phyloP scores from a whole-genome alignment of 1,284 basidiomycete species.

The Quambalaria eucalypti region DNA sequence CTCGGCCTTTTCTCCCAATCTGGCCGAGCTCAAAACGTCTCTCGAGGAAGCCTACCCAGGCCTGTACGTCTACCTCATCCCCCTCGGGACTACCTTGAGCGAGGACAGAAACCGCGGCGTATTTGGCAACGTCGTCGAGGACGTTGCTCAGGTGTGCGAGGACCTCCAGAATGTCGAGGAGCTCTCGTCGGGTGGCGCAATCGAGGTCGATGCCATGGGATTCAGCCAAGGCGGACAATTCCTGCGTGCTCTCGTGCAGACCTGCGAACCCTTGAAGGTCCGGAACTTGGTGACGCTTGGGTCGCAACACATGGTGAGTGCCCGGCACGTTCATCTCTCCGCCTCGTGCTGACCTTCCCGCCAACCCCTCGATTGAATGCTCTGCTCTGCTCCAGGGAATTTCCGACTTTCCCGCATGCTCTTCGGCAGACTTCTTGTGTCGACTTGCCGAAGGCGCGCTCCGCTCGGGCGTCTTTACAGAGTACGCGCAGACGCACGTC shows the following conservation, averaged over 20 bases:
- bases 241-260: constrained; percentile 77
- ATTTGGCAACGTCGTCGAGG: constrained; percentile 69
- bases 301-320: constrained; percentile 34
- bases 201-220: constrained; percentile 45
- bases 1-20: constrained; percentile 50
- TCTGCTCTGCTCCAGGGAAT: constrained; percentile 52
- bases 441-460: constrained; percentile 61
- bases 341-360: neutral
- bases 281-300: constrained; percentile 63
- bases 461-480: constrained; percentile 66
- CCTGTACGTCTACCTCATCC: constrained; percentile 73
- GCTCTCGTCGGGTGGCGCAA: constrained; percentile 60
- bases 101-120: constrained; percentile 67
- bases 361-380: neutral
- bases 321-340: neutral
- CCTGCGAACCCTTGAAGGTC: constrained; percentile 56
- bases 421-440: constrained; percentile 55
- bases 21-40: constrained; percentile 59
- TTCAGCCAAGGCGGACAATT: constrained; percentile 61
- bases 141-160: constrained; percentile 60
- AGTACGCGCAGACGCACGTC: constrained; percentile 39
- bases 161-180: constrained; percentile 65
- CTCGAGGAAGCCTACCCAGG: constrained; percentile 68
- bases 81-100: constrained; percentile 57
- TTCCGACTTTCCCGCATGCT: constrained; percentile 67